phyloP scores from a whole-genome alignment of 306 rosid species.

The Rosa chinensis region DNA sequence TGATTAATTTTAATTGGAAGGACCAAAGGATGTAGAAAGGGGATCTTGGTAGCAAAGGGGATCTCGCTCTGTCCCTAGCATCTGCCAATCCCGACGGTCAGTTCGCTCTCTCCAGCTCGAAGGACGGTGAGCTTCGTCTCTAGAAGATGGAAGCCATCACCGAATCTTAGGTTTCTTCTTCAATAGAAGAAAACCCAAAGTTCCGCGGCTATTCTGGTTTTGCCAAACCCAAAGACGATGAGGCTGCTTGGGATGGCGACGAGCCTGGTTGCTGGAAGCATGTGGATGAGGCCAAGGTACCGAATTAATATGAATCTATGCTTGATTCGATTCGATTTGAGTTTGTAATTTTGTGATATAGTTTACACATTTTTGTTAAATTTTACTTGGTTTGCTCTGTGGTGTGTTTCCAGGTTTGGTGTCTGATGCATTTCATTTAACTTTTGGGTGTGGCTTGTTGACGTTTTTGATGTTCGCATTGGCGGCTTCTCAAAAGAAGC shows the following conservation, averaged over 20 bases:
- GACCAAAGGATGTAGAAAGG: too few species aligned
- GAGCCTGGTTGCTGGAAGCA: constrained; percentile 90
- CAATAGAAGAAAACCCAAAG: too few species aligned
- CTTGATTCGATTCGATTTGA: too few species aligned
- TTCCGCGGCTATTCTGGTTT: constrained; percentile 9
- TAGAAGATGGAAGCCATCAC: too few species aligned
- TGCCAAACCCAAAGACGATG: neutral
- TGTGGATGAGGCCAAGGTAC: constrained; percentile 86
- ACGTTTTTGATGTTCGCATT: constrained; percentile 89
- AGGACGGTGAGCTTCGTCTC: too few species aligned
- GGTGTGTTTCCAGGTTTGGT: constrained; percentile 66
- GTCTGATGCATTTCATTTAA: constrained; percentile 97
- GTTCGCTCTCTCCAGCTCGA: too few species aligned
- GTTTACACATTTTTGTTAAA: neutral
- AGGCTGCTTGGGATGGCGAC: constrained; percentile 85
- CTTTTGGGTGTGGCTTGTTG: constrained; percentile 92
- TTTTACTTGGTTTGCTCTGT: neutral
- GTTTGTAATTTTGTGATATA: too few species aligned
- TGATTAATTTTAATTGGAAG: too few species aligned
- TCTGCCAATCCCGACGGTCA: too few species aligned
- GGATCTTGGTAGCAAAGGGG: too few species aligned
- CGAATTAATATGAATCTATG: neutral
- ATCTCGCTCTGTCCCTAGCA: too few species aligned
- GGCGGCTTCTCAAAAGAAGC: constrained; percentile 73
- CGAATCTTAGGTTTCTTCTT: too few species aligned